A percentile compares a stretch with the other conserved stretches of the same genome.
Conservation (phyloP, 192 early-diverging fungal species). For the Linnemannia elongata region DNA sequence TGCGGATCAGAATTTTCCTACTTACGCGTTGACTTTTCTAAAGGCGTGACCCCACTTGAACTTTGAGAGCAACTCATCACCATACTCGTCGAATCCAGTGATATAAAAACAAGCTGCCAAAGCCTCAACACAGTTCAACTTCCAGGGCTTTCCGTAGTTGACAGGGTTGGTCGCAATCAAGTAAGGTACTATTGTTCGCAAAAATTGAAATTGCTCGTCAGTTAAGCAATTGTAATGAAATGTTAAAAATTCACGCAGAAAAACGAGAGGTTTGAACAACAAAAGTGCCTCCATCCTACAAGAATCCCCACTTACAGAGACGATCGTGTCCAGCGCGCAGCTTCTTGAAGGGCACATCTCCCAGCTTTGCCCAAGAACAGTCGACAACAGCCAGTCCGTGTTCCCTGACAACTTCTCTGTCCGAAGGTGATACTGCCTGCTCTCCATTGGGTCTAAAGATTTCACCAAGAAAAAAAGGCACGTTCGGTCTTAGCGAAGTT, state of each 20-base stretch:
- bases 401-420: constrained; percentile 80
- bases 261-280: not conserved
- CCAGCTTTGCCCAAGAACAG: constrained; percentile 96
- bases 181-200: constrained; percentile 79
- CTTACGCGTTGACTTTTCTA: constrained; percentile 86
- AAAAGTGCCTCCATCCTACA: not conserved
- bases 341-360: constrained; percentile 94
- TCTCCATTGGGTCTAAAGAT: constrained; percentile 80
- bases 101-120: constrained; percentile 95
- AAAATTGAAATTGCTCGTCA: constrained; percentile 3
- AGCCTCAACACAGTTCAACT: constrained; percentile 98
- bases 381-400: constrained; percentile 94
- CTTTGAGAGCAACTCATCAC: constrained; percentile 82
- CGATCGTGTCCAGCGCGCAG: constrained; percentile 89
- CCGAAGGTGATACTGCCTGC: constrained; percentile 89
- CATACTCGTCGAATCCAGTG: constrained; percentile 74
- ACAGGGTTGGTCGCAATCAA: constrained; percentile 97
- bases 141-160: constrained; percentile 97
- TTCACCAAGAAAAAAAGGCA: not conserved
- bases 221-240: not conserved
- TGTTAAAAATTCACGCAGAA: not conserved
- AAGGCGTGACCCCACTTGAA: constrained; percentile 99
- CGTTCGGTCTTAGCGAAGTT: not conserved
- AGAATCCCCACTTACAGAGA: constrained; percentile 69
- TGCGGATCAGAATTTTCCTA: not conserved